A percentile compares a stretch with the other conserved stretches of the same genome.
Conservation (phyloP, 2,329 filamentous ascomycete genomes). For the Elsinoe fawcettii region DNA sequence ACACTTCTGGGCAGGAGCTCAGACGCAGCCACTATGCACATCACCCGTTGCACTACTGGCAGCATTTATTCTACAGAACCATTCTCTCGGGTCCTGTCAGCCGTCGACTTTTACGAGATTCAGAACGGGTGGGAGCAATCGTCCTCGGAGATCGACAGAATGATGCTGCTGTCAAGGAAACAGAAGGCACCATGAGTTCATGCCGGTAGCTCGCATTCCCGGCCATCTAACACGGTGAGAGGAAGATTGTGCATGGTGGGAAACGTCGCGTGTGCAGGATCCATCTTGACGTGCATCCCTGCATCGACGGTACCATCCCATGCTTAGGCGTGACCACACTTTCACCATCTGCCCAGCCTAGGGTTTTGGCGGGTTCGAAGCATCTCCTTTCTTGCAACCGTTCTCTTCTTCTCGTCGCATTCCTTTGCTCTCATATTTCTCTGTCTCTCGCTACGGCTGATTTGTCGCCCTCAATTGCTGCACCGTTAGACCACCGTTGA, state of each 20-base stretch:
- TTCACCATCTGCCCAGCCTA: background rate
- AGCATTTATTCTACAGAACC: slow-evolving; percentile 5
- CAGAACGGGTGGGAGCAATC: background rate
- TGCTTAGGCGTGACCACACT: background rate
- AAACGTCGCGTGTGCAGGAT: background rate
- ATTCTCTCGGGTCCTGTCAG: background rate
- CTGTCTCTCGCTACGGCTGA: background rate
- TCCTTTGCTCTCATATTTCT: background rate
- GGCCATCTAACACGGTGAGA: background rate
- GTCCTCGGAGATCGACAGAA: background rate
- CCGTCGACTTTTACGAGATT: background rate
- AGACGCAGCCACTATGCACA: background rate
- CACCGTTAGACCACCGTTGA: slow-evolving; percentile 1
- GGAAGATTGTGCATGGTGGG: background rate
- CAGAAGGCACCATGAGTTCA: background rate
- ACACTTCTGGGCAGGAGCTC: background rate
- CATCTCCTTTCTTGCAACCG: slow-evolving; percentile 1
- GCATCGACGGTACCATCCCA: background rate
- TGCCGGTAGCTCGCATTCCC: background rate
- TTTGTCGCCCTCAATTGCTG: background rate
- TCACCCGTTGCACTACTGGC: slow-evolving; percentile 7
- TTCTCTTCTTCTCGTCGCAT: background rate
- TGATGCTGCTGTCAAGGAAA: background rate
- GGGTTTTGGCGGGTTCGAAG: background rate
- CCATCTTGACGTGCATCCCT: background rate